Evolutionary conservation across 805 yeast species (phyloP), one percentile per base, ranked within the genome.

Genomic region (Saccharomycopsis sp.): DNA sequence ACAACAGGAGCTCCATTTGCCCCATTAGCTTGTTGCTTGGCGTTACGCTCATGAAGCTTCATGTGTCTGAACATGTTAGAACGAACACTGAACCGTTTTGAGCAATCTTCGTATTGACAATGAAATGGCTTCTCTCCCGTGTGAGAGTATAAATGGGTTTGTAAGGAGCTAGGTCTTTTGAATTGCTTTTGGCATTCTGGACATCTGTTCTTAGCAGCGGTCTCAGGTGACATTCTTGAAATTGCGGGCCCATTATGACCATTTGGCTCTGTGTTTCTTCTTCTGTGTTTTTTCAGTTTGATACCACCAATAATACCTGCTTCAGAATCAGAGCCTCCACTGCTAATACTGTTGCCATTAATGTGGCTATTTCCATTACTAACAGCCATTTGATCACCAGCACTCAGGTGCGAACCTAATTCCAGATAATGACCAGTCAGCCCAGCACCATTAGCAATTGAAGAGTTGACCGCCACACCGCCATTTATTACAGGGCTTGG

Each of bases 61-160:
- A 81, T 79, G 70, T 90, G 97, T 61, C 97, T 76, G 3, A 86
- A 83, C 83, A 90, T 83, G 67, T 90, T 92, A 47, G 89, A 83
- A 67, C 89, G 81, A 20, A 92, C 91, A 17, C 86, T 82, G 68
- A 90, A 90, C 2, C 79, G 66, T 65, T 85, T 83, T 0, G 81
- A 82, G 70, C 97, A 90, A 19, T 78, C 81, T 0, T 73, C 73
- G 83, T 87, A 85, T 15, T 74, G 69, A 68, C 90, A 86, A 58
- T 73, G 72, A 67, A 82, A 86, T 7, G 91, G 91, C 64, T 85
- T 85, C 66, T 84, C 90, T n/a, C 91, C 91, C 0, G 90, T 85
- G 69, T 90, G 97, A 3, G 88, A 86, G 63, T 89, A 81, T 63
- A 79, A 75, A 70, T 90, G 97, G 2, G 92, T 89, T 62, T 84